phyloP scores from a whole-genome alignment of 352 stramenopile species.

The Phytophthora hibernalis region DNA sequence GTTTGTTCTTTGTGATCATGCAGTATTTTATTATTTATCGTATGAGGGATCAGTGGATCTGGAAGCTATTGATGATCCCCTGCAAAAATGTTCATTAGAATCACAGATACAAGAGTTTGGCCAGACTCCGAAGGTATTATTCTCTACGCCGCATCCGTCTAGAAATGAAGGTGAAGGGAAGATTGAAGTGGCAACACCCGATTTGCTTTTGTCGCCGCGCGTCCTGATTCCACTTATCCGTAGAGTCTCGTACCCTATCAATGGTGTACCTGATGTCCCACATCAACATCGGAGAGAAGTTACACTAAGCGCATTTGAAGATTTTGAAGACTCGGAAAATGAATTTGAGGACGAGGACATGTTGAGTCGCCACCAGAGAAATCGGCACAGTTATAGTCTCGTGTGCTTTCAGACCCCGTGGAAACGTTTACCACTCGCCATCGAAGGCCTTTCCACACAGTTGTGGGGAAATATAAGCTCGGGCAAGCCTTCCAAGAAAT shows the following conservation, averaged over 20 bases:
- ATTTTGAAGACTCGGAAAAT: conserved; percentile 49
- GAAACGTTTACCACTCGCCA: conserved; percentile 39
- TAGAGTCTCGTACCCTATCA: conserved; percentile 26
- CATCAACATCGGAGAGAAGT: conserved; percentile 31
- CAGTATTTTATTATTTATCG: conserved; percentile 92
- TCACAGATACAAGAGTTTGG: conserved; percentile 94
- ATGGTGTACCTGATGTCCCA: conserved; percentile 13
- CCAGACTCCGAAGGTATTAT: conserved; percentile 87
- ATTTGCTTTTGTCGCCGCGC: conserved; percentile 58
- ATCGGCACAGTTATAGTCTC: conserved; percentile 39
- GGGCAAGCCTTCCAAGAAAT: conserved; percentile 54
- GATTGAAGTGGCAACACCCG: conserved; percentile 57
- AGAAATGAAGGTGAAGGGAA: conserved; percentile 53
- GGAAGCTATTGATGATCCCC: conserved; percentile 83
- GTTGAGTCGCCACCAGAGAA: background rate
- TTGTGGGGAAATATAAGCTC: conserved; percentile 45
- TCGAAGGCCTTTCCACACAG: conserved; percentile 43
- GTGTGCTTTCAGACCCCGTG: conserved; percentile 56
- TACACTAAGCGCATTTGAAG: conserved; percentile 38
- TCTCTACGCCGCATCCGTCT: conserved; percentile 73
- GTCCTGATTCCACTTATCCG: conserved; percentile 27
- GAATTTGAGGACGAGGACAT: conserved; percentile 24
- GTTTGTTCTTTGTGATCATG: background rate
- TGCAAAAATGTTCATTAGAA: conserved; percentile 93
- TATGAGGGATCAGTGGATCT: conserved; percentile 89